Percentiles rank a stretch among this genome's conserved stretches.
These are phyloP conservation scores for Neopestalotiopsis sp. DNA, from an alignment of 2,329 filamentous ascomycete genomes.

Conservation along the genomic window DNA sequence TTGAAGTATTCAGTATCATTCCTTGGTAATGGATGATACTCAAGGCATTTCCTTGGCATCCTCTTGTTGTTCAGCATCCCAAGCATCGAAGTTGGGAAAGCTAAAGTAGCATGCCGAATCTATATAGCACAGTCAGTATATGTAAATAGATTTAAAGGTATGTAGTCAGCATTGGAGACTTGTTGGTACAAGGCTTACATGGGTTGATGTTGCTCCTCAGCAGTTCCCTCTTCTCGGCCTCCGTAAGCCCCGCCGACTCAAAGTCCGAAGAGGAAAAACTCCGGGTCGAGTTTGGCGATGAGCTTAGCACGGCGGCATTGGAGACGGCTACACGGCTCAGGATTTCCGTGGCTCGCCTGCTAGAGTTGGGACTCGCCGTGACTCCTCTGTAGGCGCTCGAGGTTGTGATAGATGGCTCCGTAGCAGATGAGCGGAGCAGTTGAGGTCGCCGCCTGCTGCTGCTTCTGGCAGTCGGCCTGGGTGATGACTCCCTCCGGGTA, in stretches of 20 bases:
- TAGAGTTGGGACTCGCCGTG: constrained; percentile 53
- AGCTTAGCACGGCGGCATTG: constrained; percentile 40
- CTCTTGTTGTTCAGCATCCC: constrained; percentile 54
- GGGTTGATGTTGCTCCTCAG: constrained; percentile 23
- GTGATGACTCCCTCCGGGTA: constrained; percentile 46
- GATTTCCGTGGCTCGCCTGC: constrained; percentile 59
- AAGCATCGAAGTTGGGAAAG: constrained; percentile 76
- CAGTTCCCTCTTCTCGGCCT: constrained; percentile 26
- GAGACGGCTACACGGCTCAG: constrained; percentile 60
- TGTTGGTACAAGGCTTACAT: constrained; percentile 28
- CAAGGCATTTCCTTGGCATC: constrained; percentile 42
- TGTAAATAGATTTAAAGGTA: neutral
- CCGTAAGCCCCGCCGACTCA: constrained; percentile 26
- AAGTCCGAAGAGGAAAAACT: constrained; percentile 41
- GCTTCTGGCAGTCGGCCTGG: constrained; percentile 37
- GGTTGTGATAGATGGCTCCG: constrained; percentile 63
- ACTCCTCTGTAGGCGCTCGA: constrained; percentile 59
- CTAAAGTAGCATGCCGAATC: constrained; percentile 68
- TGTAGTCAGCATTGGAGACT: neutral
- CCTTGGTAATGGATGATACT: constrained; percentile 16
- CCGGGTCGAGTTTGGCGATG: constrained; percentile 40
- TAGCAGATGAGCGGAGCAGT: constrained; percentile 60
- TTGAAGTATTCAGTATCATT: neutral
- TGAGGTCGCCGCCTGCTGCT: constrained; percentile 53
- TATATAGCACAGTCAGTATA: constrained; percentile 19